Evolutionary conservation across 176 grass and related monocot species (phyloP).

Genomic region (Tillandsia fasciculata): DNA sequence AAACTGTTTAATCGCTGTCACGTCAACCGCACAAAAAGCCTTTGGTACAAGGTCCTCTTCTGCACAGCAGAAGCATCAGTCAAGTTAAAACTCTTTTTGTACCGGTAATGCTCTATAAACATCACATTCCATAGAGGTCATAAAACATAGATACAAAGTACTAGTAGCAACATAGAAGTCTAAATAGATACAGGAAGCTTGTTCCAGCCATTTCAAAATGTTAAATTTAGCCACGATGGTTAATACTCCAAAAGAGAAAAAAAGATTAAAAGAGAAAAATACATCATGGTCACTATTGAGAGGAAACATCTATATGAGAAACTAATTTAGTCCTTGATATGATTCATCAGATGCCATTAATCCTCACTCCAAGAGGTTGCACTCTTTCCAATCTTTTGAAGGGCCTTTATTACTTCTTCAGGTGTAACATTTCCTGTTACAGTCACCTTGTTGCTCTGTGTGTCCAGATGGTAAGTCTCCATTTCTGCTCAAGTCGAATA

Average conservation of each 20-base stretch:
- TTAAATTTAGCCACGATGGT: too few relatives aligned
- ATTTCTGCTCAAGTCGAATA: constrained; percentile 40
- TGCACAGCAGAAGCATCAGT: too few relatives aligned
- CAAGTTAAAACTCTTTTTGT: too few relatives aligned
- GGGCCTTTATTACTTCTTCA: constrained; percentile 69
- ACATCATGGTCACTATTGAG: too few relatives aligned
- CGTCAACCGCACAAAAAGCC: too few relatives aligned
- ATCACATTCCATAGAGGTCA: neutral
- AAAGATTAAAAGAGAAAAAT: too few relatives aligned
- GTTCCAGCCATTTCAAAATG: neutral
- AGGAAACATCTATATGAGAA: too few relatives aligned
- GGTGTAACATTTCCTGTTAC: constrained; percentile 73
- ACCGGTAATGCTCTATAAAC: neutral
- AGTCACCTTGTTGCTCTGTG: constrained; percentile 79
- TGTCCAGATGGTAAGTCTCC: constrained; percentile 72
- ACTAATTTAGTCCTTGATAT: too few relatives aligned
- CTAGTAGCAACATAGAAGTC: neutral
- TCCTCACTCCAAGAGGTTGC: constrained; percentile 46
- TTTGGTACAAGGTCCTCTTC: too few relatives aligned
- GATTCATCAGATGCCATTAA: neutral
- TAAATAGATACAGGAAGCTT: neutral
- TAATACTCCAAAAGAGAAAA: too few relatives aligned
- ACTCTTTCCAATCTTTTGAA: constrained; percentile 91
- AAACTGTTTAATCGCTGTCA: too few relatives aligned
- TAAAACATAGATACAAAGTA: neutral